These are phyloP conservation scores for Arthrobotrys musiformis DNA, from an alignment of 2,329 filamentous ascomycete genomes.

Conservation along the genomic window DNA sequence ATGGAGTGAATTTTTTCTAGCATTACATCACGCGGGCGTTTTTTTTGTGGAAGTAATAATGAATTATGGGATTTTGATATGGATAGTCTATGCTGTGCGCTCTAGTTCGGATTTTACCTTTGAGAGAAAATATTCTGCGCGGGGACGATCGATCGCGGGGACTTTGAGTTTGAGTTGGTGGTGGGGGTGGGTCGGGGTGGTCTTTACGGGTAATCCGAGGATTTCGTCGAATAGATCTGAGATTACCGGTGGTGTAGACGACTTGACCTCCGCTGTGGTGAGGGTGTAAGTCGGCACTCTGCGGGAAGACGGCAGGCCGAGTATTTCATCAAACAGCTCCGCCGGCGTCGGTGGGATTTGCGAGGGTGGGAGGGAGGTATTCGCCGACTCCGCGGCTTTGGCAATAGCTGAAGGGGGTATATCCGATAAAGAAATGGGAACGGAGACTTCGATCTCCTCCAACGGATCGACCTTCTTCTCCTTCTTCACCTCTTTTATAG, in stretches of 20 bases:
- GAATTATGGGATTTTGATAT: too few species aligned
- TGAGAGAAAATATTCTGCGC: constrained; percentile 83
- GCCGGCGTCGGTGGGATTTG: constrained; percentile 70
- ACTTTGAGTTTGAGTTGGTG: constrained; percentile 85
- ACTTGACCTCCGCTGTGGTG: constrained; percentile 65
- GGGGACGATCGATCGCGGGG: constrained; percentile 80
- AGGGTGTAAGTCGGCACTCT: constrained; percentile 74
- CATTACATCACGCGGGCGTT: too few species aligned
- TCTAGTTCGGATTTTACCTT: constrained; percentile 86
- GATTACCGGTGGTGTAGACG: constrained; percentile 63
- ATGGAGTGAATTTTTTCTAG: constrained; percentile 33
- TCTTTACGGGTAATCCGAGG: too few species aligned
- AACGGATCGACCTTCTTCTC: constrained; percentile 59
- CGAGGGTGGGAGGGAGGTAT: constrained; percentile 76
- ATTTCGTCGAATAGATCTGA: constrained; percentile 87
- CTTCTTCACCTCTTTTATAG: constrained; percentile 64
- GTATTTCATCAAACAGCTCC: constrained; percentile 82
- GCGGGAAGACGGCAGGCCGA: constrained; percentile 77
- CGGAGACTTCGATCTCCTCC: constrained; percentile 54
- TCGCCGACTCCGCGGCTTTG: constrained; percentile 85
- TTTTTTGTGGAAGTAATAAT: too few species aligned
- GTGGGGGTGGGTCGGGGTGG: too few species aligned
- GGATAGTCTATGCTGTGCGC: too few species aligned
- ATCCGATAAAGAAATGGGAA: constrained; percentile 71
- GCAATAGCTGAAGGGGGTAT: constrained; percentile 74